Evolutionary conservation across 306 rosid genomes (phyloP), one percentile per base, ranked within the genome.

Genomic region (Calophaca sinica): DNA sequence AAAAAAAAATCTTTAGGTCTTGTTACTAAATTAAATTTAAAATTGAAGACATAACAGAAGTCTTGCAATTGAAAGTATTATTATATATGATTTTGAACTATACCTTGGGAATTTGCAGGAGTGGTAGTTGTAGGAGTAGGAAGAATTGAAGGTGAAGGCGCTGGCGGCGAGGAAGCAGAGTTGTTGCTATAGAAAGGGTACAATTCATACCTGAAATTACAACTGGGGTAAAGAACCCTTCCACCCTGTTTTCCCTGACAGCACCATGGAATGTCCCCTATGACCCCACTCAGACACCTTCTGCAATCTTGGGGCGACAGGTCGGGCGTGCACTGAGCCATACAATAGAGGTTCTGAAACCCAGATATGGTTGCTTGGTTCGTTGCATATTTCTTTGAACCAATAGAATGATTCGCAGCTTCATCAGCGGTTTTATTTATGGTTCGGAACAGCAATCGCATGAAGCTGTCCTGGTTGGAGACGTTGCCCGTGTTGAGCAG

Each of bases 311-410:
- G 49, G 5, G 38, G 31, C 0, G 77, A 68, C 39, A 81, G 9
- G 41, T 81, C 84, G 0, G 46, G 73, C 1, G 84, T 81, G 61
- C 84, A 81, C 84, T 81, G 84, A 4, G 75, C 72, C 73, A 81
- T 48, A 53, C 73, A 36, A 26, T 75, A 81, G 0, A 81, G 73
- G 0, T 76, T 51, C 48, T 68, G 75, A 75, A 69, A 75, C n/a
- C 35, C 71, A 2, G 81, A 52, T 0, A 81, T 61, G 2, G 13
- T 75, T 2, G 75, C 75, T 39, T 66, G 15, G 2, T 0, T 54
- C 2, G 74, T 66, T 1, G 79, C 83, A 44, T 53, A 79, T 14
- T 81, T 81, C 65, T 78, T 73, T 4, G 11, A 26, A n/a, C 85
- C 74, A 0, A 81, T 49, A 0, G 79, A 0, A 3, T 5, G 9